These are phyloP conservation scores for Aspergillus sp. DNA, from an alignment of 2,329 filamentous ascomycete species.

Conservation along the genomic window DNA sequence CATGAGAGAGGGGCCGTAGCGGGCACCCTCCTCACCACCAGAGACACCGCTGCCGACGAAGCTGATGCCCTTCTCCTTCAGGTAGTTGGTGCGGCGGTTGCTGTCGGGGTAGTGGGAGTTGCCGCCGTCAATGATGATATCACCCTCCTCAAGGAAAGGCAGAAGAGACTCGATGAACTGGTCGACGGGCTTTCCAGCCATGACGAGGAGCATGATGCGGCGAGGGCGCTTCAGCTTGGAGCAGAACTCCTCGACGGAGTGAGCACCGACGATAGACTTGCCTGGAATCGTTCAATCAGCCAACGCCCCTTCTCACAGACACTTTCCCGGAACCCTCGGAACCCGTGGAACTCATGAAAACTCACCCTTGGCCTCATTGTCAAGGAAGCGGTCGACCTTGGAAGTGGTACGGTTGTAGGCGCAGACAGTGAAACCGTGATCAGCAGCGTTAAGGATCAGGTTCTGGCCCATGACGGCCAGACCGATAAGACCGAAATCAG, in stretches of 20 bases:
- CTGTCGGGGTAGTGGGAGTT: conserved; percentile 99
- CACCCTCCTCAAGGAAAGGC: conserved; percentile 76
- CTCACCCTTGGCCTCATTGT: conserved; percentile 80
- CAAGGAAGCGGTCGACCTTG: conserved; percentile 95
- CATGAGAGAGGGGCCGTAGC: conserved; percentile 97
- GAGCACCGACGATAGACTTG: conserved; percentile 92
- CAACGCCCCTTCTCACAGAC: conserved; percentile 6
- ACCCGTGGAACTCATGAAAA: conserved; percentile 37
- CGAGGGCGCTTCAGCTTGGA: conserved; percentile 96
- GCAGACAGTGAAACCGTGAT: conserved; percentile 93
- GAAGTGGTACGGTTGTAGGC: conserved; percentile 98
- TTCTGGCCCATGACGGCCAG: conserved; percentile 90
- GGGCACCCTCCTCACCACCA: conserved; percentile 98
- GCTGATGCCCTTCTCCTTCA: conserved; percentile 80
- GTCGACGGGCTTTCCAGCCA: conserved; percentile 96
- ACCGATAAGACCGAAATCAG: conserved; percentile 90
- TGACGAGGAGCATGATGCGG: conserved; percentile 97
- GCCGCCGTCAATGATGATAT: conserved; percentile 99
- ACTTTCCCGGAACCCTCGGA: neutral
- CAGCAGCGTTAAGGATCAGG: conserved; percentile 85
- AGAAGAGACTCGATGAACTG: conserved; percentile 97
- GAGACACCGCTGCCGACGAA: conserved; percentile 98
- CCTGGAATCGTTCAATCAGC: conserved; percentile 49
- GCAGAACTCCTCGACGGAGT: conserved; percentile 91
- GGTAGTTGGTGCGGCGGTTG: conserved; percentile 94